Percentiles rank a stretch among this genome's conserved stretches.
phyloP scores from a whole-genome alignment of 495 filamentous ascomycete species.

The Durotheca rogersii region DNA sequence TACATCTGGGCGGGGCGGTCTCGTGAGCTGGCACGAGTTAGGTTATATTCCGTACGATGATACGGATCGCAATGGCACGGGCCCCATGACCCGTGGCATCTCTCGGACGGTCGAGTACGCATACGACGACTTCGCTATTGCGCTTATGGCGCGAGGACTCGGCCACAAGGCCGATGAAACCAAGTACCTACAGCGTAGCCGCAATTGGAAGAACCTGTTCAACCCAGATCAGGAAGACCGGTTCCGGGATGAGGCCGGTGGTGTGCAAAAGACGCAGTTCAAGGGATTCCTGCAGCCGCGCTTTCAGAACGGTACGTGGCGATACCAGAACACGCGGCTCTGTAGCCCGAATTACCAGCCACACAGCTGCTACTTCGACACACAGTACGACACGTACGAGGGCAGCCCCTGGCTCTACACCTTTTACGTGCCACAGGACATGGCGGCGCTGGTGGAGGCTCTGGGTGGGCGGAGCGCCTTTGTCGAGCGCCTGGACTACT shows the following conservation, averaged over 20 bases:
- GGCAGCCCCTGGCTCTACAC: constrained; percentile 69
- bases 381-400: constrained; percentile 69
- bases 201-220: constrained; percentile 59
- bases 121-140: constrained; percentile 68
- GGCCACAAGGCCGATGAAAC: constrained; percentile 49
- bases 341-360: constrained; percentile 54
- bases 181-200: constrained; percentile 59
- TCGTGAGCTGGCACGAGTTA: constrained; percentile 60
- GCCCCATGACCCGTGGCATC: constrained; percentile 61
- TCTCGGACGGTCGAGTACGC: constrained; percentile 72
- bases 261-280: constrained; percentile 47
- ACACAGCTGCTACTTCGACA: constrained; percentile 55
- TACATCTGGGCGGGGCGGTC: constrained; percentile 63
- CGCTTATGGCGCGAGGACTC: constrained; percentile 54
- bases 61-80: constrained; percentile 59
- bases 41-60: constrained; percentile 65
- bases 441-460: constrained; percentile 57
- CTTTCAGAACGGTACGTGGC: constrained; percentile 62
- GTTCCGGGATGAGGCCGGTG: constrained; percentile 28
- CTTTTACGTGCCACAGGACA: constrained; percentile 73
- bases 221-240: constrained; percentile 44
- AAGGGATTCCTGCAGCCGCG: constrained; percentile 69
- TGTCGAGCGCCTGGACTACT: constrained; percentile 60
- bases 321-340: constrained; percentile 64
- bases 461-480: constrained; percentile 62